Evolutionary conservation across 495 filamentous ascomycete species (phyloP), one percentile per base, ranked within the genome.

Genomic region (Thozetella sp.): DNA sequence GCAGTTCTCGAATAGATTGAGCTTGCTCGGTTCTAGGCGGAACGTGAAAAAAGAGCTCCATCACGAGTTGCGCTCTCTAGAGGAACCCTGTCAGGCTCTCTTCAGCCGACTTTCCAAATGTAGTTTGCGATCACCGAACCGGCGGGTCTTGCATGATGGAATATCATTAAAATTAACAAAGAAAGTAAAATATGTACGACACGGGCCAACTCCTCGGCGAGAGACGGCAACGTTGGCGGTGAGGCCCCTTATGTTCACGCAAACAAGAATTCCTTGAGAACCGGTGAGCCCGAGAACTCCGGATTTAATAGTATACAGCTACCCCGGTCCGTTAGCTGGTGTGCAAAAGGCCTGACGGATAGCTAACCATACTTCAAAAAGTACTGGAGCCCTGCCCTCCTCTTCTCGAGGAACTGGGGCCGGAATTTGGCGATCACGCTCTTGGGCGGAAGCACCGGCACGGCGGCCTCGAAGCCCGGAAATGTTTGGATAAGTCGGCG

Each of bases 301-400:
- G 83, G 83, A 58, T 86, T 86, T 10, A 86, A 59, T 51, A 86
- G 56, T 57, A 86, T 82, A 63, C 82, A 86, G 57, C 82, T 85
- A 48, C 19, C 48, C n/a, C n/a, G n/a, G 22, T 2, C 23, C n/a
- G 25, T 58, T 48, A 25, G 22, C 23, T 4, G 34, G 22, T 22
- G 15, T 20, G 22, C 45, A 4, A 11, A 30, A 26, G 25, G 53
- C 19, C 6, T 27, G 19, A 13, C 17, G 25, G 17, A 15, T 22
- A 27, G 12, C 6, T 53, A 20, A 25, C 26, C 79, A 40, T 68
- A 85, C 82, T 83, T 83, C 15, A 86, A 60, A 56, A 84, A 86
- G 62, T 84, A 84, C 69, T 83, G 79, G 55, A 86, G 64, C 22
- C 82, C 82, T 2, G 73, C 76, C 55, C 82, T 69, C 54, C 83